phyloP scores from a whole-genome alignment of 2,329 filamentous ascomycete genomes.

The Niveomyces coronatus region DNA sequence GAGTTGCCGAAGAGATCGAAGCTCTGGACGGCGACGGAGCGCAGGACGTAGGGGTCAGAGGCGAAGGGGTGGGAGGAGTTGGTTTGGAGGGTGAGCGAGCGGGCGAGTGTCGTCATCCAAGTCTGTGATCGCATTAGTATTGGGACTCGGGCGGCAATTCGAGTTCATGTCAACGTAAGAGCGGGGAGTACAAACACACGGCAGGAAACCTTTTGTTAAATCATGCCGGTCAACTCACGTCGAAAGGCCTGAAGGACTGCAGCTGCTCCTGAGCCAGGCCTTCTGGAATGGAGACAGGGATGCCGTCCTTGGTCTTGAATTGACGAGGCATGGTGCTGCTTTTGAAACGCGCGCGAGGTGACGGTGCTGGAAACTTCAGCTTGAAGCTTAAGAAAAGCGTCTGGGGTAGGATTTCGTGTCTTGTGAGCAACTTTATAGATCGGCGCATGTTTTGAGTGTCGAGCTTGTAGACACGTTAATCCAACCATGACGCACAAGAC shows the following conservation, averaged over 20 bases:
- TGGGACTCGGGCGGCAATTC: not conserved
- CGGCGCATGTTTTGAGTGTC: no score
- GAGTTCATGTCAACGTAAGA: no score
- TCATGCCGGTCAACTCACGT: conserved; percentile 21
- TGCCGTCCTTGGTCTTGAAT: conserved; percentile 14
- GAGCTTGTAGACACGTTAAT: no score
- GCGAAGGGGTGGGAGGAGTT: conserved; percentile 40
- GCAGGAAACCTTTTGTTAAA: not conserved
- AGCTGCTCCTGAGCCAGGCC: conserved; percentile 36
- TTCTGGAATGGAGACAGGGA: conserved; percentile 33
- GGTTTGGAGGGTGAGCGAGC: conserved; percentile 36
- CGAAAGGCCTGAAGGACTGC: conserved; percentile 38
- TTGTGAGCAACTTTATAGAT: no score
- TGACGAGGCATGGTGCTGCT: conserved; percentile 3
- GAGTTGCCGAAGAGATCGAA: conserved; percentile 39
- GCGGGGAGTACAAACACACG: not conserved
- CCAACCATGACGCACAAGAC: not conserved
- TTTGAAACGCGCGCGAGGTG: not conserved
- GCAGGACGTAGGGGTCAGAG: conserved; percentile 40
- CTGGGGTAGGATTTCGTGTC: not conserved
- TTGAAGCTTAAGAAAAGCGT: not conserved
- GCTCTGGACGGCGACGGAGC: conserved; percentile 40
- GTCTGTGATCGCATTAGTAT: conserved; percentile 22
- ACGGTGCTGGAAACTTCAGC: no score
- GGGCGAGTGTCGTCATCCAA: conserved; percentile 38